phyloP scores from a whole-genome alignment of 148 eudicot genomes.

The Mesembryanthemum crystallinum region DNA sequence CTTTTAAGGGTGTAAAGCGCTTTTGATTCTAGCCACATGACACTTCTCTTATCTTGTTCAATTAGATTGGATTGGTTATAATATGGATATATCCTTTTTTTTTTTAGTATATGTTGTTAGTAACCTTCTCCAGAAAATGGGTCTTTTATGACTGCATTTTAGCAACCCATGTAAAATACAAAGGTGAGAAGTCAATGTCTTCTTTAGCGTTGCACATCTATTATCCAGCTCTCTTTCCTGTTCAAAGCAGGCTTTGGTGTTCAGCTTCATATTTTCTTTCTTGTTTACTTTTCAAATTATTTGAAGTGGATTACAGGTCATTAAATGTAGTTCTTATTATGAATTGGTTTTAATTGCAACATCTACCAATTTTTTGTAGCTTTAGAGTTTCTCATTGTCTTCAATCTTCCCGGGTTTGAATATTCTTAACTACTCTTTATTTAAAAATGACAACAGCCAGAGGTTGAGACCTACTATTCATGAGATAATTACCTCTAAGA shows the following conservation, averaged over 20 bases:
- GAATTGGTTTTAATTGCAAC: neutral
- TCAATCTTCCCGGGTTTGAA: slow-evolving; percentile 2
- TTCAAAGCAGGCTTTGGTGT: neutral
- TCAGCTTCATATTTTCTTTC: neutral
- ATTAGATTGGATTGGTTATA: neutral
- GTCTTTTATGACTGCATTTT: neutral
- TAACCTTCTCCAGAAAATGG: neutral
- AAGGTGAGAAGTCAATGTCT: no score
- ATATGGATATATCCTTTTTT: neutral
- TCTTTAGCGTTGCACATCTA: no score
- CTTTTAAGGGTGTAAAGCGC: neutral
- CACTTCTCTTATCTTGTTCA: neutral
- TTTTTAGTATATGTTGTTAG: neutral
- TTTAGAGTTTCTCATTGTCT: neutral
- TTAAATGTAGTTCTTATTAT: neutral
- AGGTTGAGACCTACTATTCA: slow-evolving; percentile 90
- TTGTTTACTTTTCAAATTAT: neutral
- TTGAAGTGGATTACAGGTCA: neutral
- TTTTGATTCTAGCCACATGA: neutral
- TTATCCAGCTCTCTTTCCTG: neutral
- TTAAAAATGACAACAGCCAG: slow-evolving; percentile 60
- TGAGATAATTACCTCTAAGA: slow-evolving; percentile 74
- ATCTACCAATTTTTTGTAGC: neutral
- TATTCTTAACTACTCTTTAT: slow-evolving; percentile 15
- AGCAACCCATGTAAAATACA: no score